Conservation (phyloP, 2,329 filamentous ascomycete genomes). For the Apiospora hydei region DNA sequence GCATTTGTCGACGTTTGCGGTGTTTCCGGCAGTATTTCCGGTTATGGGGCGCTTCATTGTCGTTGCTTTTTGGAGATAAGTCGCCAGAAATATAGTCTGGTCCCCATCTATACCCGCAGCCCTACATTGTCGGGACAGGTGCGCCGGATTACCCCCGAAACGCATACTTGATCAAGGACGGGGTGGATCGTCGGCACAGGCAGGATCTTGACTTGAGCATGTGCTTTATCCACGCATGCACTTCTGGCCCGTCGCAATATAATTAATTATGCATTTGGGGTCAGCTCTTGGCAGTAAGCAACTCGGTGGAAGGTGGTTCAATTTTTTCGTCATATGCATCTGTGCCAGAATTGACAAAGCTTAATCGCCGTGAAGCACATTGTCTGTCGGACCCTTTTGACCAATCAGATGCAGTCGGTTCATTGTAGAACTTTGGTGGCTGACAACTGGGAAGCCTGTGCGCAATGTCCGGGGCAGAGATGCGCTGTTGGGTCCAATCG, state of each 20-base stretch:
- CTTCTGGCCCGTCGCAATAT: not conserved
- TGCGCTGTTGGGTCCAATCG: not conserved
- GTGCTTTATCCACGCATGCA: not conserved
- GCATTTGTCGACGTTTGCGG: not conserved
- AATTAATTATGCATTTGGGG: not conserved
- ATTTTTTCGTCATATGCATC: not conserved
- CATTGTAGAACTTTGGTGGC: not conserved
- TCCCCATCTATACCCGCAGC: not conserved
- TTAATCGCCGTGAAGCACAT: not conserved
- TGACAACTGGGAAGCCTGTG: not conserved
- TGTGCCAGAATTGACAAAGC: not conserved
- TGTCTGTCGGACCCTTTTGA: not conserved
- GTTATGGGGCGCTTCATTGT: not conserved
- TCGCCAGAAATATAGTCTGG: not conserved
- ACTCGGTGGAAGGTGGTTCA: not conserved
- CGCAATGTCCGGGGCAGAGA: not conserved
- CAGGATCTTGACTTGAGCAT: not conserved
- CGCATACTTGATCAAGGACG: not conserved
- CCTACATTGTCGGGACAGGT: not conserved
- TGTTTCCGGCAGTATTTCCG: not conserved
- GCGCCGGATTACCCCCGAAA: conserved; percentile 6
- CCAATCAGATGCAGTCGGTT: not conserved
- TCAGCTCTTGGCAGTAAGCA: not conserved
- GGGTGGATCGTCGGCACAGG: not conserved
- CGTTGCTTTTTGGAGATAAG: not conserved